phyloP scores from a whole-genome alignment of 2,329 filamentous ascomycete species.

The Phaeosphaeriaceae sp. region DNA sequence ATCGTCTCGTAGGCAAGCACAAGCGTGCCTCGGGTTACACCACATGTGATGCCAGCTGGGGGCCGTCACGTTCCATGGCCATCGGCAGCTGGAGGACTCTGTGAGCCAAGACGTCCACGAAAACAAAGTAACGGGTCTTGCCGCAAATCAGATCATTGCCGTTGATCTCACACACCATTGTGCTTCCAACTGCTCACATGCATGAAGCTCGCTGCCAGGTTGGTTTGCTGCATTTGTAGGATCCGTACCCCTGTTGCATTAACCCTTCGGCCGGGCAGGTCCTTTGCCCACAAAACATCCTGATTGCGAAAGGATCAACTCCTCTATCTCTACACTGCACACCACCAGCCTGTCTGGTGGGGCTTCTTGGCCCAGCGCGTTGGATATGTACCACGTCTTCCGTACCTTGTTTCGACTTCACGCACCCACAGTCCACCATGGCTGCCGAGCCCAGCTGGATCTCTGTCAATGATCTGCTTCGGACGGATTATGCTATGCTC shows the following conservation, averaged over 20 bases:
- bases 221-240: not conserved
- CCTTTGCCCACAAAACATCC: not conserved
- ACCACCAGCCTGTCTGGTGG: not conserved
- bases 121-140: not conserved
- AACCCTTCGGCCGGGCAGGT: not conserved
- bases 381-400: not conserved
- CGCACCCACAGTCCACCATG: conserved; percentile 12
- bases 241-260: not conserved
- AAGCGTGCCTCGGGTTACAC: too few species aligned
- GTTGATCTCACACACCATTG: not conserved
- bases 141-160: not conserved
- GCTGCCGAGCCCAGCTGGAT: conserved; percentile 22
- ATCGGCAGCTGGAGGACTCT: not conserved
- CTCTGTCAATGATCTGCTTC: conserved; percentile 17
- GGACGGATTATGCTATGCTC: conserved; percentile 22
- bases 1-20: too few species aligned
- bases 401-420: not conserved
- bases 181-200: not conserved
- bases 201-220: not conserved
- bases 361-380: not conserved
- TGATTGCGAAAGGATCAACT: not conserved
- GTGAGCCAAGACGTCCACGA: not conserved
- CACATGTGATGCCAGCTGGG: too few species aligned
- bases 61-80: too few species aligned
- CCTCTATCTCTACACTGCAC: not conserved